These are phyloP conservation scores for Ampelocalamus luodianensis DNA, from an alignment of 176 grass and related monocot genomes.

Conservation along the genomic window DNA sequence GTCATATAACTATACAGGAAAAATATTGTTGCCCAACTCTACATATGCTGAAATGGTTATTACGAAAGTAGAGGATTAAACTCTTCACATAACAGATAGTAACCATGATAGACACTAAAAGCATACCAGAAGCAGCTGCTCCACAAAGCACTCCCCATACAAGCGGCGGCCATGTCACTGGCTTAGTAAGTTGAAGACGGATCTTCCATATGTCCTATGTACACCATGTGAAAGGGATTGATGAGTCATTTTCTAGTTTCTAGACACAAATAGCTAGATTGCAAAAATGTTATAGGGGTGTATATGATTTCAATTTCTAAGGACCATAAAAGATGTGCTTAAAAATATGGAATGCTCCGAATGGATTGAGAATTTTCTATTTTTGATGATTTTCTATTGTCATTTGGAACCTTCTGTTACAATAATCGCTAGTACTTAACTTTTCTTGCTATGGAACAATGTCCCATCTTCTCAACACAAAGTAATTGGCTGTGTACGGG, in stretches of 20 bases:
- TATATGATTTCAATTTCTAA: constrained; percentile 5
- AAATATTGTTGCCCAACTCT: constrained; percentile 6
- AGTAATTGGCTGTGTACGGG: neutral
- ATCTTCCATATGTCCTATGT: constrained; percentile 96
- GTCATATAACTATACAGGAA: neutral
- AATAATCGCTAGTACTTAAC: neutral
- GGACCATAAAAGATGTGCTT: neutral
- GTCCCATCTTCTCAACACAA: neutral
- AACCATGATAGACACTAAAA: neutral
- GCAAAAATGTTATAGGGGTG: neutral
- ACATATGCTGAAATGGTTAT: constrained; percentile 5
- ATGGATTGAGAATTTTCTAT: neutral
- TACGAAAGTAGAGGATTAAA: neutral
- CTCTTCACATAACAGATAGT: constrained; percentile 13
- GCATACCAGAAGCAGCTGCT: constrained; percentile 88
- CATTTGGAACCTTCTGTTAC: neutral
- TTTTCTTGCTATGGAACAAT: neutral
- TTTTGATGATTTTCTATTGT: neutral
- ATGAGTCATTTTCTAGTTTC: constrained; percentile 12
- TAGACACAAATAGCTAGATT: neutral
- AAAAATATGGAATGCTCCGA: neutral
- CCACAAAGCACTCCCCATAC: constrained; percentile 96
- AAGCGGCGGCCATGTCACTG: constrained; percentile 95
- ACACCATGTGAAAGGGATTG: constrained; percentile 14
- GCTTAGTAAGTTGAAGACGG: constrained; percentile 97